Evolutionary conservation across 139 green algal species (phyloP).

Genomic region (Diplosphaera chodatii): DNA sequence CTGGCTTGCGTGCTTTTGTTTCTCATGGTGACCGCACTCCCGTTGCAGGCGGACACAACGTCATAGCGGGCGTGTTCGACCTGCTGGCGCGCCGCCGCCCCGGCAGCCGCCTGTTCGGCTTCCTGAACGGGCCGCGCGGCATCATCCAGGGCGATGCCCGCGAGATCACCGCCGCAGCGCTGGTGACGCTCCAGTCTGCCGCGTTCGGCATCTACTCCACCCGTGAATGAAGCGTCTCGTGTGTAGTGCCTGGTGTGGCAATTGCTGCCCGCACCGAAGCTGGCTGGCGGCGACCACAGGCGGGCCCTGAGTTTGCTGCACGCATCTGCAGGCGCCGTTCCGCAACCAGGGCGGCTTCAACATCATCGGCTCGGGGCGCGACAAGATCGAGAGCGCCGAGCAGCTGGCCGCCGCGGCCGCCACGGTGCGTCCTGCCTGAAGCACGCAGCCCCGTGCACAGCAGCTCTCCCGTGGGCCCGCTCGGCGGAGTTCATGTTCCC

Average conservation of each 20-base stretch:
- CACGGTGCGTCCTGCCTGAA: constrained; percentile 1
- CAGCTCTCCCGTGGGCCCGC: no score
- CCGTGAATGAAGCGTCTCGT: no score
- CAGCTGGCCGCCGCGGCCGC: constrained; percentile 28
- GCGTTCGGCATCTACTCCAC: no score
- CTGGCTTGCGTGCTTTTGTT: no score
- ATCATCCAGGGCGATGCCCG: constrained; percentile 14
- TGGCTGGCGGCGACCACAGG: no score
- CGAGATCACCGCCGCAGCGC: constrained; percentile 18
- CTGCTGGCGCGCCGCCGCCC: constrained; percentile 25
- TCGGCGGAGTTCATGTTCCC: no score
- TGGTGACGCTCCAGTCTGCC: no score
- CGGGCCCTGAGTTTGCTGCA: no score
- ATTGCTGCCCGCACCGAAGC: no score
- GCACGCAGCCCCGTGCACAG: no score
- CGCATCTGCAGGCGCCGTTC: constrained; percentile 14
- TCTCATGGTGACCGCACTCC: no score
- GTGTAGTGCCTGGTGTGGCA: no score
- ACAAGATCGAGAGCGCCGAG: constrained; percentile 55
- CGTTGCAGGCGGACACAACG: constrained; percentile 67
- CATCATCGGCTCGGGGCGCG: constrained; percentile 51
- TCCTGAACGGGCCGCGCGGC: constrained; percentile 28
- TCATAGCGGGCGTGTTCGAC: constrained; percentile 56
- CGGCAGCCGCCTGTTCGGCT: constrained; percentile 33
- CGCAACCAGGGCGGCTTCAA: constrained; percentile 66